phyloP scores from a whole-genome alignment of 305 asterid species.

The Salvia sclarea region DNA sequence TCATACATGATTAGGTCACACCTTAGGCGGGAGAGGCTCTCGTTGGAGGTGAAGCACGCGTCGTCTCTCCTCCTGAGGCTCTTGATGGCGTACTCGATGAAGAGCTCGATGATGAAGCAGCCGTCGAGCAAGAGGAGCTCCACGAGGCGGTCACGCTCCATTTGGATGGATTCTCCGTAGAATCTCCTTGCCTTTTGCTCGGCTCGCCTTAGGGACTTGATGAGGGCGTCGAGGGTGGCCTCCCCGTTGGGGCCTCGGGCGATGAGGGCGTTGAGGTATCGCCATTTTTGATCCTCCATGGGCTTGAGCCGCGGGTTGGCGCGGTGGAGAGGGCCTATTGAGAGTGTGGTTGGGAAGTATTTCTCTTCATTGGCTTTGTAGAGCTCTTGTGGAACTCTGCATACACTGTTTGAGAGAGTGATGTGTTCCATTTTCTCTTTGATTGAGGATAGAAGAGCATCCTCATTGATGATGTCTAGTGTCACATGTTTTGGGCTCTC shows the following conservation, averaged over 20 bases:
- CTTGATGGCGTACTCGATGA: constrained; percentile 38
- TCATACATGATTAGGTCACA: constrained; percentile 54
- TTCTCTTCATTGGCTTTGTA: constrained; percentile 30
- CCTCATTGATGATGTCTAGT: constrained; percentile 35
- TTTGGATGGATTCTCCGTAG: constrained; percentile 38
- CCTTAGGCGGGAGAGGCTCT: constrained; percentile 28
- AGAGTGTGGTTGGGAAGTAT: constrained; percentile 46
- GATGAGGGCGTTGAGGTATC: constrained; percentile 45
- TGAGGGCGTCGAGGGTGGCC: constrained; percentile 38
- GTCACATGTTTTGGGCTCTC: constrained; percentile 26
- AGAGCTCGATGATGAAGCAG: constrained; percentile 60
- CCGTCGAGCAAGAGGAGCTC: constrained; percentile 55
- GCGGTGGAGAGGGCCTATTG: constrained; percentile 66
- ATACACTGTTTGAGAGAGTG: constrained; percentile 30
- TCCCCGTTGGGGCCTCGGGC: constrained; percentile 42
- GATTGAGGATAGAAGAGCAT: constrained; percentile 46
- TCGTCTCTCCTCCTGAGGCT: constrained; percentile 58
- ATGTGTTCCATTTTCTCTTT: constrained; percentile 41
- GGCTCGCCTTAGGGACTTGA: constrained; percentile 35
- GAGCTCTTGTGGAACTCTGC: constrained; percentile 41
- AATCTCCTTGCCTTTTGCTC: constrained; percentile 51
- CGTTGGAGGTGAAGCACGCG: constrained; percentile 32
- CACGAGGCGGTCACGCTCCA: constrained; percentile 43
- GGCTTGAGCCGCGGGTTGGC: constrained; percentile 26
- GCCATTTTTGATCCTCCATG: constrained; percentile 50